A percentile compares a stretch with the other conserved stretches of the same genome.
Evolutionary conservation across 2,329 filamentous ascomycete genomes (phyloP).

Genomic region (Fusarium compactum): DNA sequence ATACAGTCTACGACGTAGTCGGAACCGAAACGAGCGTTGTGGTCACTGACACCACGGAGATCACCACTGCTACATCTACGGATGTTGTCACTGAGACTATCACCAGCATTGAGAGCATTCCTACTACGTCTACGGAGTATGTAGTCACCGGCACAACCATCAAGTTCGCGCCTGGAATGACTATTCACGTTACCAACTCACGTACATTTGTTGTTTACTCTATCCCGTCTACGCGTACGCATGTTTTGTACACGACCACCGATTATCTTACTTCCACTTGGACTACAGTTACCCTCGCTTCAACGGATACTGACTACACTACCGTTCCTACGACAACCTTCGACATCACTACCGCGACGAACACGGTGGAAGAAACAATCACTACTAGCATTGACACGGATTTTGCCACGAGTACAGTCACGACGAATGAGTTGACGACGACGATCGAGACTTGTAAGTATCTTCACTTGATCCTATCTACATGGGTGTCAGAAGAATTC

Average conservation of each 20-base stretch:
- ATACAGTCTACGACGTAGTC: not conserved
- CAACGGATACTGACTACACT: constrained; percentile 2
- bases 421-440: constrained; percentile 6
- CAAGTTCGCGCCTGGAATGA: constrained; percentile 1
- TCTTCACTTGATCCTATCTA: too few species aligned
- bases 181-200: constrained; percentile 6
- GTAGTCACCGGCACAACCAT: constrained; percentile 11
- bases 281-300: constrained; percentile 11
- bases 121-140: constrained; percentile 10
- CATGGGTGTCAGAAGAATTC: accelerated
- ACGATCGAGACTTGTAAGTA: constrained; percentile 6
- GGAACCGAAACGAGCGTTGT: constrained; percentile 1
- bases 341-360: constrained; percentile 8
- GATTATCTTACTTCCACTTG: constrained; percentile 4
- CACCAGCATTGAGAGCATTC: constrained; percentile 11
- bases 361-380: constrained; percentile 1
- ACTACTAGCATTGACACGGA: constrained; percentile 4
- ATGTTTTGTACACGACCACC: constrained; percentile 14
- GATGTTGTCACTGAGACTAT: constrained; percentile 2
- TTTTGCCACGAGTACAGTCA: not conserved
- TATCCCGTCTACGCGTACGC: constrained; percentile 5
- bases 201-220: constrained; percentile 14
- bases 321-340: constrained; percentile 10
- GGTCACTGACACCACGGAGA: constrained; percentile 5
- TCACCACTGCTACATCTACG: constrained; percentile 15